These are phyloP conservation scores for Neurospora sp. DNA, from an alignment of 495 filamentous ascomycete species.

Conservation along the genomic window DNA sequence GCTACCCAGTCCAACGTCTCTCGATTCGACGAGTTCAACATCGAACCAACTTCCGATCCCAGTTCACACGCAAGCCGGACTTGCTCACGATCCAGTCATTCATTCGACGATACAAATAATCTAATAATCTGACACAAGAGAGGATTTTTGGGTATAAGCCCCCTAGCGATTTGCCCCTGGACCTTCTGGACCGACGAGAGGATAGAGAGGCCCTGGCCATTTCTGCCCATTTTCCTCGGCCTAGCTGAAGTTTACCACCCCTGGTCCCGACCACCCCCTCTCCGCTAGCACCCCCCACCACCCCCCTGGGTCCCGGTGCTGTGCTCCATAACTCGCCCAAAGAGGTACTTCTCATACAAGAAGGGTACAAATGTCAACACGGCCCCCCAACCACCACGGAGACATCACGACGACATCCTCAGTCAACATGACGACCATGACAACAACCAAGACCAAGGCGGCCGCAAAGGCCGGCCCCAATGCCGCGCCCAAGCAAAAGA, in stretches of 20 bases:
- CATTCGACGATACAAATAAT: constrained; percentile 32
- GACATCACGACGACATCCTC: constrained; percentile 41
- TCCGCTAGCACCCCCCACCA: constrained; percentile 26
- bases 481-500: constrained; percentile 49
- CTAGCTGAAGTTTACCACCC: constrained; percentile 27
- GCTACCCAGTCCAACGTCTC: constrained; percentile 26
- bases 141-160: constrained; percentile 10
- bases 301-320: constrained; percentile 6
- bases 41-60: constrained; percentile 12
- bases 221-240: constrained; percentile 40
- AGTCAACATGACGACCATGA: constrained; percentile 32
- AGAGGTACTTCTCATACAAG: constrained; percentile 30
- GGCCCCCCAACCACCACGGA: constrained; percentile 45
- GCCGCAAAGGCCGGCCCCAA: constrained; percentile 40
- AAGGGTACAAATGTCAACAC: constrained; percentile 52
- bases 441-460: constrained; percentile 44
- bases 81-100: constrained; percentile 43
- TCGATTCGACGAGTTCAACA: constrained; percentile 7
- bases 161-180: constrained; percentile 15
- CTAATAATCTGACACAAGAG: constrained; percentile 32
- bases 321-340: constrained; percentile 17
- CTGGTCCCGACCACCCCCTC: constrained; percentile 17
- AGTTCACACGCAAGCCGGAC: constrained; percentile 41
- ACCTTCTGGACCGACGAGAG: constrained; percentile 29
- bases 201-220: constrained; percentile 30